A percentile compares a stretch with the other conserved stretches of the same genome.
phyloP scores from a whole-genome alignment of 2,329 filamentous ascomycete species.

The Rutstroemia sp. region DNA sequence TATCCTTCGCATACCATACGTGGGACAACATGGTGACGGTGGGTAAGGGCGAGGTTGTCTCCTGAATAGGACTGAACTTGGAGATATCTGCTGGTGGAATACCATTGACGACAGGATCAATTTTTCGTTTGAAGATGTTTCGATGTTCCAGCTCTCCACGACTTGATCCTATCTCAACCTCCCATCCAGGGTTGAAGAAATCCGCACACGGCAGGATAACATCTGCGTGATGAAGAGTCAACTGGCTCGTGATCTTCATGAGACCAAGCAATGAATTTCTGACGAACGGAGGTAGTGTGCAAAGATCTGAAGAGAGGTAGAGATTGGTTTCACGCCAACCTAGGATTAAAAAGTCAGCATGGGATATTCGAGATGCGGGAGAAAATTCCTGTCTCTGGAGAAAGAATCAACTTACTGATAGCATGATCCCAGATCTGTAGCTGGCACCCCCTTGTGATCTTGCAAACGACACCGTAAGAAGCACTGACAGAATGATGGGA shows the following conservation, averaged over 20 bases:
- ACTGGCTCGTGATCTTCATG: conserved; percentile 17
- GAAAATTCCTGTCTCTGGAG: too few species aligned
- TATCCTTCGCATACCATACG: conserved; percentile 48
- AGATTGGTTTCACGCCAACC: conserved; percentile 41
- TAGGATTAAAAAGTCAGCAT: not conserved
- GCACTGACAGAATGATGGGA: conserved; percentile 55
- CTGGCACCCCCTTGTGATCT: conserved; percentile 51
- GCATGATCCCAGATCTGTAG: conserved; percentile 59
- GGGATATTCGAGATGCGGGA: not conserved
- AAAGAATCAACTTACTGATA: conserved; percentile 35
- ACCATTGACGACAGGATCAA: conserved; percentile 59
- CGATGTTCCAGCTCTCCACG: conserved; percentile 49
- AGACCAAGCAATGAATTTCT: conserved; percentile 24
- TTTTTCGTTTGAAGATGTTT: conserved; percentile 49
- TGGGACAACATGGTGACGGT: conserved; percentile 61
- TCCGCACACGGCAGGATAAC: conserved; percentile 49
- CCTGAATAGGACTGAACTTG: conserved; percentile 51
- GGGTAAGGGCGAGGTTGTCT: conserved; percentile 49
- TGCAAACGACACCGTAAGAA: conserved; percentile 54
- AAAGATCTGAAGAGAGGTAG: conserved; percentile 26
- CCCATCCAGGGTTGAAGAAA: conserved; percentile 59
- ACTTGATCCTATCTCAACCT: conserved; percentile 52
- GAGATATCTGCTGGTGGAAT: conserved; percentile 46
- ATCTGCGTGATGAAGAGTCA: conserved; percentile 44
- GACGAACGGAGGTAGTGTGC: conserved; percentile 21